Conservation (phyloP, 257 asterid species). For the Jaltomata sinuosa region DNA sequence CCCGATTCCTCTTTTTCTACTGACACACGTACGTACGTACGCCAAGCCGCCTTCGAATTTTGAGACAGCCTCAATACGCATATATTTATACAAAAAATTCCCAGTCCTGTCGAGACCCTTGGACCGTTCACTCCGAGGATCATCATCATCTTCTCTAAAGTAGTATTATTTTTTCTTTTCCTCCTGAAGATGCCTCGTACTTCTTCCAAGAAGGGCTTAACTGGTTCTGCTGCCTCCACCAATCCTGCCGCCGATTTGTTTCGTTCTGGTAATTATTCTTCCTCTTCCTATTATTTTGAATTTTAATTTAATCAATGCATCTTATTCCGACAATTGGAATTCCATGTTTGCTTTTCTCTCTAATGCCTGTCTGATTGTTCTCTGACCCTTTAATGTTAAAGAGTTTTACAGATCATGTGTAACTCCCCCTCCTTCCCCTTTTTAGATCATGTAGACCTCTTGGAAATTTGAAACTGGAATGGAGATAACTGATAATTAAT, state of each 20-base stretch:
- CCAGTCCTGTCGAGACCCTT: not conserved
- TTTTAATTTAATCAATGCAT: not conserved
- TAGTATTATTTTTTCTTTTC: not conserved
- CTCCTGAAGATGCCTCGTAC: conserved; percentile 61
- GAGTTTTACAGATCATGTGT: not conserved
- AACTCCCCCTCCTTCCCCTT: not conserved
- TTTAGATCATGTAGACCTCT: not conserved
- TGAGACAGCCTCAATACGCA: not conserved
- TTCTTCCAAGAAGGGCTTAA: conserved; percentile 52
- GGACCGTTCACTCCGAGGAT: not conserved
- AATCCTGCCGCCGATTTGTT: conserved; percentile 63
- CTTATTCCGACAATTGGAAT: not conserved
- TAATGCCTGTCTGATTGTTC: not conserved
- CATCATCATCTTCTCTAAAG: not conserved
- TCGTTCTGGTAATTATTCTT: conserved; percentile 52
- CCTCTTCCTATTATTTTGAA: not conserved
- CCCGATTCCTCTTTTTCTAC: not conserved
- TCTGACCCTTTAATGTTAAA: too few species aligned
- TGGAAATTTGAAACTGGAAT: not conserved
- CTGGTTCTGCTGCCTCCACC: conserved; percentile 42
- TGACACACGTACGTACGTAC: not conserved
- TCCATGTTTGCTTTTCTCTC: not conserved
- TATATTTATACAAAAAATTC: not conserved
- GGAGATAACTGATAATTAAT: not conserved
- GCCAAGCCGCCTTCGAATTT: not conserved